A percentile compares a stretch with the other conserved stretches of the same genome.
Conservation (phyloP, 371 early-diverging fungal genomes). For the Actinomortierella ambigua region DNA sequence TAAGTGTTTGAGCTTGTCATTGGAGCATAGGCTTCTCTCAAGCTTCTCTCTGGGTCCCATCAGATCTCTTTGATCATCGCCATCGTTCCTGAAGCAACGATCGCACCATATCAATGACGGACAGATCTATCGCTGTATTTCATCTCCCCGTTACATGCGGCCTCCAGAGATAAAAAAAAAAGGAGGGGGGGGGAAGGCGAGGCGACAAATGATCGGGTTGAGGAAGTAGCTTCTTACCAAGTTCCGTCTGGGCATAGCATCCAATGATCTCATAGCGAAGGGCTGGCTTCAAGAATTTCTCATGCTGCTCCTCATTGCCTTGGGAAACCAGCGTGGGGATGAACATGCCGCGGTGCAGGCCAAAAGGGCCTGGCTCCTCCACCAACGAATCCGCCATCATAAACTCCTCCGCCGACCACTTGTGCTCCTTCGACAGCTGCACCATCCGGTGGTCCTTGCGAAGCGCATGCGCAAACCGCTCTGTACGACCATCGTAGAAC, state of each 20-base stretch:
- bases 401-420: slow-evolving; percentile 59
- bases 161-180: slow-evolving; percentile 51
- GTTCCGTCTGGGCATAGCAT: slow-evolving; percentile 93
- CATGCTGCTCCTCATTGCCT: slow-evolving; percentile 78
- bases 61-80: too few relatives aligned
- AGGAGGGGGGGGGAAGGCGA: not conserved
- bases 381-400: slow-evolving; percentile 57
- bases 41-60: too few relatives aligned
- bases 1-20: slow-evolving; percentile 1
- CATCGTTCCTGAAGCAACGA: too few relatives aligned
- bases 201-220: not conserved
- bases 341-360: slow-evolving; percentile 56
- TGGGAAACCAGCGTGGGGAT: slow-evolving; percentile 78
- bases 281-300: slow-evolving; percentile 80
- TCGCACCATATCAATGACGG: too few relatives aligned
- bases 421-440: slow-evolving; percentile 54
- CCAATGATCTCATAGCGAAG: slow-evolving; percentile 78
- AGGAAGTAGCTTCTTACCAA: slow-evolving; percentile 42
- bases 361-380: slow-evolving; percentile 63
- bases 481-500: slow-evolving; percentile 59
- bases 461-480: slow-evolving; percentile 53
- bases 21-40: slow-evolving; percentile 29
- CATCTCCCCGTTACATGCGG: slow-evolving; percentile 77
- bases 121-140: slow-evolving; percentile 69
- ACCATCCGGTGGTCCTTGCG: slow-evolving; percentile 60